Evolutionary conservation across 164 flowering plant genomes (phyloP).

Genomic region (Stephania japonica): DNA sequence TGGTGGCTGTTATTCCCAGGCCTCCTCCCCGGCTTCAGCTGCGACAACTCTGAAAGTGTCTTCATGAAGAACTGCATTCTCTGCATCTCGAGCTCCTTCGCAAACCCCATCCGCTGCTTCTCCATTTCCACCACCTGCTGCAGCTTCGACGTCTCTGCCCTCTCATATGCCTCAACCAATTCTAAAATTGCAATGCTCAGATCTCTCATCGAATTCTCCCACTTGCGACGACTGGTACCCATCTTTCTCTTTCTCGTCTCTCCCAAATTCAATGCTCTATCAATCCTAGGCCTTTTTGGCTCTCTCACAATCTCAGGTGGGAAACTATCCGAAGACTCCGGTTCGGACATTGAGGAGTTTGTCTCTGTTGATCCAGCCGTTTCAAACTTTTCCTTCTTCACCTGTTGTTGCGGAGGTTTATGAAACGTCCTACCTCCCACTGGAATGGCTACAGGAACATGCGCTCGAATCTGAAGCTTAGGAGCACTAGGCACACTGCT

Average conservation of each 20-base stretch:
- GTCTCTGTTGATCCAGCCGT: slow-evolving; percentile 12
- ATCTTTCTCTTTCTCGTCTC: not conserved
- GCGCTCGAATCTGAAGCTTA: not conserved
- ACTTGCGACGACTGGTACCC: slow-evolving; percentile 3
- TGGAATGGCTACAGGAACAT: slow-evolving; percentile 46
- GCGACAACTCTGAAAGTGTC: slow-evolving; percentile 76
- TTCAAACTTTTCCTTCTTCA: not conserved
- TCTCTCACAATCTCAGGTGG: slow-evolving; percentile 29
- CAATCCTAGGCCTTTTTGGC: slow-evolving; percentile 26
- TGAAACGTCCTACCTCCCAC: slow-evolving; percentile 26
- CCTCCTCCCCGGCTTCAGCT: slow-evolving; percentile 40
- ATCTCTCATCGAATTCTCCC: slow-evolving; percentile 52
- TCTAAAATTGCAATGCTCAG: slow-evolving; percentile 54
- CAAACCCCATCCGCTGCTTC: slow-evolving; percentile 82
- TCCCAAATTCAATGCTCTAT: slow-evolving; percentile 9
- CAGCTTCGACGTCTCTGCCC: slow-evolving; percentile 66
- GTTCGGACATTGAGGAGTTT: slow-evolving; percentile 23
- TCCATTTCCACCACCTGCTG: slow-evolving; percentile 85
- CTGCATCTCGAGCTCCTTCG: slow-evolving; percentile 82
- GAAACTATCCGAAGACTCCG: slow-evolving; percentile 45
- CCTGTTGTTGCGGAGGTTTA: slow-evolving; percentile 13
- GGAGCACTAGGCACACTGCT: slow-evolving; percentile 2
- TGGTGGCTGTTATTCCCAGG: slow-evolving; percentile 16
- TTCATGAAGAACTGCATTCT: slow-evolving; percentile 86
- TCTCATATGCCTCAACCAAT: slow-evolving; percentile 80